phyloP scores from a whole-genome alignment of 352 stramenopile species.

The Phytopythium oedochilum region DNA sequence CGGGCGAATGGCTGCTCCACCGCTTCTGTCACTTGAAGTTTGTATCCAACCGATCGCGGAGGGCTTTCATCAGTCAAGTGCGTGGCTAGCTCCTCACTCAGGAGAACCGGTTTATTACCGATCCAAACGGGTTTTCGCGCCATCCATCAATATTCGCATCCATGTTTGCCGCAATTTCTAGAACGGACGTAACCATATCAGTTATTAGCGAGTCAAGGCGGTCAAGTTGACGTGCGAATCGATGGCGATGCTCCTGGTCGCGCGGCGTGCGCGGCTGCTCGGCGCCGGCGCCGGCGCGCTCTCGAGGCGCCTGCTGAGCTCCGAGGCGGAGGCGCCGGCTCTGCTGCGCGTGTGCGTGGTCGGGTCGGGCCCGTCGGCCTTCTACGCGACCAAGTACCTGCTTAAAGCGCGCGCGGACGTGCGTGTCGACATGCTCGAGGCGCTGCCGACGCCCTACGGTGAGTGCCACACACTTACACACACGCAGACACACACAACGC shows the following conservation, averaged over 20 bases:
- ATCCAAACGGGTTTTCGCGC: background rate
- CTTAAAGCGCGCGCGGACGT: slow-evolving; percentile 71
- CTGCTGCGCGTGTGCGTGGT: slow-evolving; percentile 81
- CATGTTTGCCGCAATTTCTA: background rate
- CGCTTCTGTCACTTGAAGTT: too few species aligned
- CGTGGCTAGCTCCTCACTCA: too few species aligned
- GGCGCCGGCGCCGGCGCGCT: background rate
- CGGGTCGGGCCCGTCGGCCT: slow-evolving; percentile 87
- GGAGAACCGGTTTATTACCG: background rate
- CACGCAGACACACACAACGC: too few species aligned
- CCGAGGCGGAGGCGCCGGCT: background rate
- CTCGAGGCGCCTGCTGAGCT: background rate
- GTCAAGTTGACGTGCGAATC: too few species aligned
- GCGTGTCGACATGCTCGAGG: slow-evolving; percentile 92
- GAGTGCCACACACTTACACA: background rate
- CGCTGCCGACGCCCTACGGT: slow-evolving; percentile 93
- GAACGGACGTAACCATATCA: background rate
- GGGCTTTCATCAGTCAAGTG: too few species aligned
- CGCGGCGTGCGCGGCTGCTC: background rate
- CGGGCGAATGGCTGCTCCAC: too few species aligned
- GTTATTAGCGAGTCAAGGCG: background rate
- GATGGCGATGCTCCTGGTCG: background rate
- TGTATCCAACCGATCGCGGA: too few species aligned
- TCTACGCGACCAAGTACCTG: slow-evolving; percentile 95
- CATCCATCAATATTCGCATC: background rate